Evolutionary conservation across 2,329 filamentous ascomycete genomes (phyloP).

Genomic region (Sporothrix sp.): DNA sequence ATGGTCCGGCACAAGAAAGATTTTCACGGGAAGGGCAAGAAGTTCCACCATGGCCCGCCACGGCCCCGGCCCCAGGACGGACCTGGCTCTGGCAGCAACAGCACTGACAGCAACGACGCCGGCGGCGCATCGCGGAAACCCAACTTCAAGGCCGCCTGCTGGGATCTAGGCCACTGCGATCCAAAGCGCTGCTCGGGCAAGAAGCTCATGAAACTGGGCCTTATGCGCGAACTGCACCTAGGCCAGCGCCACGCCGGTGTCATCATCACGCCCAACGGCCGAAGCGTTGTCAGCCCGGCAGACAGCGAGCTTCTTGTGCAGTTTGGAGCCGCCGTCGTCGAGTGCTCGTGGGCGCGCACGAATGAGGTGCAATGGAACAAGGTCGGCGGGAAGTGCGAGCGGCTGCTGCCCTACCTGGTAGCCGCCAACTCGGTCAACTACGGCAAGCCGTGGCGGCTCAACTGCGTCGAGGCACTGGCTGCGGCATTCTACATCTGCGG

Average conservation of each 20-base stretch:
- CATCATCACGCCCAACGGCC: slow-evolving; percentile 91
- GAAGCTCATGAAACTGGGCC: slow-evolving; percentile 77
- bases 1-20: slow-evolving; percentile 99
- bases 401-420: slow-evolving; percentile 85
- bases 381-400: slow-evolving; percentile 88
- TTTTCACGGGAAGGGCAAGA: slow-evolving; percentile 62
- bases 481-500: slow-evolving; percentile 92
- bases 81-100: slow-evolving; percentile 36
- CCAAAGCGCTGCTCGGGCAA: slow-evolving; percentile 95
- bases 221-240: slow-evolving; percentile 87
- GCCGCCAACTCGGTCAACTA: slow-evolving; percentile 97
- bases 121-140: slow-evolving; percentile 24
- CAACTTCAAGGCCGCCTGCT: slow-evolving; percentile 85
- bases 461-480: slow-evolving; percentile 90
- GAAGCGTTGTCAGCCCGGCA: slow-evolving; percentile 70
- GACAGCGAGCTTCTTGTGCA: slow-evolving; percentile 75
- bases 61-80: slow-evolving; percentile 36
- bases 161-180: slow-evolving; percentile 97
- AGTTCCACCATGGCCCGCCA: slow-evolving; percentile 50
- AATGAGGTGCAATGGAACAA: slow-evolving; percentile 82
- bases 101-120: slow-evolving; percentile 26
- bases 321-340: slow-evolving; percentile 88
- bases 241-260: slow-evolving; percentile 89
- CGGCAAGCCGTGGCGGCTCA: slow-evolving; percentile 86
- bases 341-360: slow-evolving; percentile 92